These are phyloP conservation scores for Bruguiera gymnorhiza DNA, from an alignment of 345 rosid genomes.

Conservation along the genomic window DNA sequence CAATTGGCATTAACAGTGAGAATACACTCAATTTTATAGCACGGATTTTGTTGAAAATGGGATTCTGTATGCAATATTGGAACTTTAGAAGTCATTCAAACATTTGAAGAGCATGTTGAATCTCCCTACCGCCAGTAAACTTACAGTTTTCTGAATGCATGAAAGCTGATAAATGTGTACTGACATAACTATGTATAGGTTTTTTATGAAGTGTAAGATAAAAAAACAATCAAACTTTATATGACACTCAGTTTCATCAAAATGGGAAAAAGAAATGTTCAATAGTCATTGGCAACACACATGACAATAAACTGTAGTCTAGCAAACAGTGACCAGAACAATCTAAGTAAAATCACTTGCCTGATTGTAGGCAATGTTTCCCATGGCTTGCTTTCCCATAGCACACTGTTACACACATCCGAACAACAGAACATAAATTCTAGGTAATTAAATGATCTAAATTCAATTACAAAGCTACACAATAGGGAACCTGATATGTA, in stretches of 20 bases:
- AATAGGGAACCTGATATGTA: conserved; percentile 72
- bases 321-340: conserved; percentile 7
- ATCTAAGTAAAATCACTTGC: conserved; percentile 35
- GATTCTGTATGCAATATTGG: too few species aligned
- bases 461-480: conserved; percentile 8
- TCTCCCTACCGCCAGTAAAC: too few species aligned
- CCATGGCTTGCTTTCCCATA: conserved; percentile 99
- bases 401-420: conserved; percentile 61
- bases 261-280: too few species aligned
- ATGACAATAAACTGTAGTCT: neutral
- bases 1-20: neutral
- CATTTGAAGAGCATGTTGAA: neutral
- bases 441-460: neutral
- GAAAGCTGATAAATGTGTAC: too few species aligned
- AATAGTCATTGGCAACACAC: too few species aligned
- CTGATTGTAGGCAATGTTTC: conserved; percentile 93
- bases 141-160: too few species aligned
- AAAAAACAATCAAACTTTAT: too few species aligned
- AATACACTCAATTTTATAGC: neutral
- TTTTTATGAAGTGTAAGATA: too few species aligned
- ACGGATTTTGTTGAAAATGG: too few species aligned
- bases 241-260: too few species aligned
- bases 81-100: neutral
- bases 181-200: too few species aligned
- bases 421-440: neutral